Evolutionary conservation across 768 basidiomycete species (phyloP), one percentile per base, ranked within the genome.

Genomic region (Tulasnella sp.): DNA sequence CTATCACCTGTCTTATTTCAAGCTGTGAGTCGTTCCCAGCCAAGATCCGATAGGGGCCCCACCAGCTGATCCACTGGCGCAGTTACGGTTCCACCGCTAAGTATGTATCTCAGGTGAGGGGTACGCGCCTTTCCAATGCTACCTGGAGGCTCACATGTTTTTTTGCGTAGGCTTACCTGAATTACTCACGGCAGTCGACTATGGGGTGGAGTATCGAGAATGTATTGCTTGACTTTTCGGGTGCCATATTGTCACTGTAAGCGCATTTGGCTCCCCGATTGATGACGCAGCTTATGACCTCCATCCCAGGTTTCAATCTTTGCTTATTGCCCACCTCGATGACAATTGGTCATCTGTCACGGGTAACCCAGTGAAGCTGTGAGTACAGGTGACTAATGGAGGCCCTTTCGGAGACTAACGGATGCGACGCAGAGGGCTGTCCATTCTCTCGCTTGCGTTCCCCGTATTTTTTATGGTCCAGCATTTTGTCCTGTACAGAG

Each of bases 61-160:
- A 35, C 39, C 20, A 23, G 48, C 74, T 51, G 46, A 61, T 35
- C 74, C 29, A 15, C 10, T 29, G 13, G 0, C 23, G 16, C 20
- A 77, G 76, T 20, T 82, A 82, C 76, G 82, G 85, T 70, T 83
- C 84, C 6, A 74, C 84, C 46, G 80, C 83, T 44, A 87, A 87
- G 80, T 85, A 84, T 73, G 72, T 86, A 4, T 86, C 86, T 5
- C 86, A 86, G 78, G 83, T 85, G 51, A 20, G 79, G 46, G 39
- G 55, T 9, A 3, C 16, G 6, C 70, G n/a, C 70, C 18, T 71
- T 71, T 57, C 20, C 40, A 23, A 35, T 35, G 6, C 32, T 29
- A 20, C 70, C 32, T 11, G 13, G 3, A 15, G 48, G 15, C 46
- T 79, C 39, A 37, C 32, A 29, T 5, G 46, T 32, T 61, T 48